Evolutionary conservation across 495 filamentous ascomycete species (phyloP).

Genomic region (Darksidea phi): DNA sequence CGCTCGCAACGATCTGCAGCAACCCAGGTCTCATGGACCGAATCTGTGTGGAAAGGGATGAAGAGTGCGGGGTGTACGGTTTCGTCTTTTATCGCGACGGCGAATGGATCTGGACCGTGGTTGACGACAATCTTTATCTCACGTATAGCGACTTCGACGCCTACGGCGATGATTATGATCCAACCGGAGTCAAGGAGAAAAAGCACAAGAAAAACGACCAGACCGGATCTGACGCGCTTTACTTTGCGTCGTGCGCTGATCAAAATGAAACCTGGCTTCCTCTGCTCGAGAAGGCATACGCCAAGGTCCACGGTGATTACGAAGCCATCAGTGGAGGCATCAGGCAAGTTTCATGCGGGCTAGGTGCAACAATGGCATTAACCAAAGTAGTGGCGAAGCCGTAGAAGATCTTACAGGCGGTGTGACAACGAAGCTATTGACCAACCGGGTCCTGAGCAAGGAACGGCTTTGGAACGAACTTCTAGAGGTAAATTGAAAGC

Average conservation of each 20-base stretch:
- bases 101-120: conserved; percentile 85
- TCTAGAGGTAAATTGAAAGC: conserved; percentile 48
- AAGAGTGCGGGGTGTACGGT: conserved; percentile 83
- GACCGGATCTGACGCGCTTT: conserved; percentile 72
- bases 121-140: conserved; percentile 82
- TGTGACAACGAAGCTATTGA: conserved; percentile 76
- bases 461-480: conserved; percentile 90
- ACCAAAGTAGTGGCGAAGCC: conserved; percentile 63
- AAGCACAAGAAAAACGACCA: conserved; percentile 42
- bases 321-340: conserved; percentile 78
- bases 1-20: conserved; percentile 77
- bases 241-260: conserved; percentile 81
- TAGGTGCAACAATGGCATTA: not conserved
- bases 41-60: conserved; percentile 78
- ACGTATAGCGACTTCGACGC: conserved; percentile 75
- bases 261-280: conserved; percentile 93
- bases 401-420: conserved; percentile 93
- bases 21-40: conserved; percentile 74
- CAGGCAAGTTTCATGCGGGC: not conserved
- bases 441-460: conserved; percentile 80
- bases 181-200: conserved; percentile 20
- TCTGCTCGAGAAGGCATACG: conserved; percentile 91
- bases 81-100: conserved; percentile 91
- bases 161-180: conserved; percentile 31
- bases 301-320: conserved; percentile 90